Percentiles rank a stretch among this genome's conserved stretches.
Conservation (phyloP, 2,329 filamentous ascomycete genomes). For the Delphinella strobiligena region DNA sequence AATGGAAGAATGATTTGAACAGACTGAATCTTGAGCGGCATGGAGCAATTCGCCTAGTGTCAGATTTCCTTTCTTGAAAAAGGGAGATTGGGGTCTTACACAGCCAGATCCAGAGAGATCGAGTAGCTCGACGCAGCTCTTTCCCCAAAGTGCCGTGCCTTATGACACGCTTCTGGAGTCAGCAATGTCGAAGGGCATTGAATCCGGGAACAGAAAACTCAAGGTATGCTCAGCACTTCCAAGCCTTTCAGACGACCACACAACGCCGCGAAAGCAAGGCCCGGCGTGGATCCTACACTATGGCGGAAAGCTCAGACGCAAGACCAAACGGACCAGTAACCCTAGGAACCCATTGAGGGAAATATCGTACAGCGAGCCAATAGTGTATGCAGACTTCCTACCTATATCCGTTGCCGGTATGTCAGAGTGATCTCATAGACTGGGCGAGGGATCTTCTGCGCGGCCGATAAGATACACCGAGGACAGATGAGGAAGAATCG, state of each 20-base stretch:
- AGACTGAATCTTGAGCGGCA: slow-evolving; percentile 1
- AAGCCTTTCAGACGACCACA: too few species aligned
- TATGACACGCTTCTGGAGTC: neutral
- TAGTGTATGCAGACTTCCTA: neutral
- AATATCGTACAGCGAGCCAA: neutral
- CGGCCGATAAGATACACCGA: too few species aligned
- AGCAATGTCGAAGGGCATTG: too few species aligned
- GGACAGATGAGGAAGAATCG: too few species aligned
- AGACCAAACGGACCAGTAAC: neutral
- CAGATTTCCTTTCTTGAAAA: neutral
- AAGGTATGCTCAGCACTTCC: too few species aligned
- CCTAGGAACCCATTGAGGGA: neutral
- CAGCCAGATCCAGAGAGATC: neutral
- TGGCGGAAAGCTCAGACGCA: neutral
- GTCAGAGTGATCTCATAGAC: neutral
- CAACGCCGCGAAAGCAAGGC: too few species aligned
- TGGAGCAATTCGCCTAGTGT: slow-evolving; percentile 6
- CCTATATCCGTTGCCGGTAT: neutral
- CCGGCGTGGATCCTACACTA: too few species aligned
- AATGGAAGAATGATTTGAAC: neutral
- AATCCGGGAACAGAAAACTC: too few species aligned
- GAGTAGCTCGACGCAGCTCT: neutral
- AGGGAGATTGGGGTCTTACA: neutral
- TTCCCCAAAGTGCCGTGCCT: neutral
- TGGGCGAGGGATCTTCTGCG: neutral